These are phyloP conservation scores for Cercospora zeae-maydis DNA, from an alignment of 2,329 filamentous ascomycete species.

Conservation along the genomic window DNA sequence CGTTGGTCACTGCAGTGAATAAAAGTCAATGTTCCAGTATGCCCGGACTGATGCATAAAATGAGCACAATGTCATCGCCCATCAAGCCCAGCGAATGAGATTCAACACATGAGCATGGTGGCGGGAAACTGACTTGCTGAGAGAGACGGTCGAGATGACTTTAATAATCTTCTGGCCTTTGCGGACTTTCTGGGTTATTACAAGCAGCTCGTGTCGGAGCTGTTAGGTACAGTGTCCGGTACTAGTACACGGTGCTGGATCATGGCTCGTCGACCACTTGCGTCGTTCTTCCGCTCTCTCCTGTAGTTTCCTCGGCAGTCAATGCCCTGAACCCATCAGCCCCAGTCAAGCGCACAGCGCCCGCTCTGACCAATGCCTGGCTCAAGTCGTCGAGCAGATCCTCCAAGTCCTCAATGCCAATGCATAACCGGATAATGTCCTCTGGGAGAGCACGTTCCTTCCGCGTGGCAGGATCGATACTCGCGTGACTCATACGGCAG, in stretches of 20 bases:
- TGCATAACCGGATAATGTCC: conserved; percentile 91
- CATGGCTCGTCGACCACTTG: conserved; percentile 39
- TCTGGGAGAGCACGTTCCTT: conserved; percentile 88
- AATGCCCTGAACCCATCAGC: conserved; percentile 70
- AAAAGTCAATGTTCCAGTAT: background rate
- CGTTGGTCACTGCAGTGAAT: background rate
- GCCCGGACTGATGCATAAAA: background rate
- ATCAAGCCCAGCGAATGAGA: background rate
- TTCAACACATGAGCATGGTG: background rate
- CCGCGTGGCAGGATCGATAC: conserved; percentile 92
- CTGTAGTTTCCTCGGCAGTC: conserved; percentile 27
- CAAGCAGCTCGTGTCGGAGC: background rate
- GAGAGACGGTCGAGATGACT: background rate
- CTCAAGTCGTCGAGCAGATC: conserved; percentile 92
- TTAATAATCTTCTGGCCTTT: background rate
- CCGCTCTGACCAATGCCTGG: conserved; percentile 88
- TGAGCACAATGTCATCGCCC: background rate
- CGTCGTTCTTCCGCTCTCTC: conserved; percentile 32
- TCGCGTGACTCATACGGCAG: conserved; percentile 98
- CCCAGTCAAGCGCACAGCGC: conserved; percentile 80
- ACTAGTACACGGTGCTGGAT: conserved; percentile 5
- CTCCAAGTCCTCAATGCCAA: conserved; percentile 89
- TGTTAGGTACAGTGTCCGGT: background rate
- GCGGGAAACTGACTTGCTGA: too few relatives aligned
- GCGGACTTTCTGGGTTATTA: background rate